A percentile compares a stretch with the other conserved stretches of the same genome.
These are phyloP conservation scores for Leccinum boreale DNA, from an alignment of 768 basidiomycete genomes.

Conservation along the genomic window DNA sequence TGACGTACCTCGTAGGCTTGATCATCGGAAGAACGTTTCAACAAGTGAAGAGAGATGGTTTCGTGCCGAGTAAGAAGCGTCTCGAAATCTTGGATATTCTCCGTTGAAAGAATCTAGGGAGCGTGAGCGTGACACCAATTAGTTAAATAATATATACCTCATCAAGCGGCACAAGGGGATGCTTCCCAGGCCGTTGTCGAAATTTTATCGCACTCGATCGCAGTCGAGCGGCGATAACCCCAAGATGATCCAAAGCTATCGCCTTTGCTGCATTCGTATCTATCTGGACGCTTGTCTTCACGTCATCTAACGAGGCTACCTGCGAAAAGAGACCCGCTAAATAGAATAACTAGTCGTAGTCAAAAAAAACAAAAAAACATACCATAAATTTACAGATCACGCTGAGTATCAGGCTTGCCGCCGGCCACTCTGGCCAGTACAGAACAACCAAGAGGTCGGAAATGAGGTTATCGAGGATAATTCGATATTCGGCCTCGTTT, in stretches of 20 bases:
- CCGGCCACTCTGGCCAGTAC: conserved; percentile 98
- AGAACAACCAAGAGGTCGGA: conserved; percentile 84
- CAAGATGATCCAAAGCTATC: conserved; percentile 90
- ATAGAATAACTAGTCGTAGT: background rate
- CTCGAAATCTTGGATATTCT: conserved; percentile 51
- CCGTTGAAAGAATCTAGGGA: conserved; percentile 49
- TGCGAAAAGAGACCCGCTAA: conserved; percentile 25
- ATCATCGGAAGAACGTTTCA: conserved; percentile 70
- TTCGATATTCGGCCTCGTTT: conserved; percentile 90
- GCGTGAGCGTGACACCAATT: background rate
- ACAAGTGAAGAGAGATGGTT: conserved; percentile 63
- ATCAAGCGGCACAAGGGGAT: conserved; percentile 56
- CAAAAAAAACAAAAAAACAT: conserved; percentile 13
- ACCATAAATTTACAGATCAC: conserved; percentile 89
- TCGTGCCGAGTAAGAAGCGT: conserved; percentile 59
- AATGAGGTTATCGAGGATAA: conserved; percentile 89
- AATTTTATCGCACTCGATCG: conserved; percentile 51
- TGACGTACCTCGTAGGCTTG: conserved; percentile 72
- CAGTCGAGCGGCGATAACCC: conserved; percentile 84
- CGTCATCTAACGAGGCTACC: conserved; percentile 82
- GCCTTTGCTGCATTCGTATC: conserved; percentile 87
- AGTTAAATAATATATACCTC: conserved; percentile 46
- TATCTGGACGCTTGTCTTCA: conserved; percentile 56
- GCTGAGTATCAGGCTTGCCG: conserved; percentile 74
- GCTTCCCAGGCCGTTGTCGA: conserved; percentile 32